A percentile compares a stretch with the other conserved stretches of the same genome.
phyloP scores from a whole-genome alignment of 2,329 filamentous ascomycete species.

The Arthrinium puccinioides region DNA sequence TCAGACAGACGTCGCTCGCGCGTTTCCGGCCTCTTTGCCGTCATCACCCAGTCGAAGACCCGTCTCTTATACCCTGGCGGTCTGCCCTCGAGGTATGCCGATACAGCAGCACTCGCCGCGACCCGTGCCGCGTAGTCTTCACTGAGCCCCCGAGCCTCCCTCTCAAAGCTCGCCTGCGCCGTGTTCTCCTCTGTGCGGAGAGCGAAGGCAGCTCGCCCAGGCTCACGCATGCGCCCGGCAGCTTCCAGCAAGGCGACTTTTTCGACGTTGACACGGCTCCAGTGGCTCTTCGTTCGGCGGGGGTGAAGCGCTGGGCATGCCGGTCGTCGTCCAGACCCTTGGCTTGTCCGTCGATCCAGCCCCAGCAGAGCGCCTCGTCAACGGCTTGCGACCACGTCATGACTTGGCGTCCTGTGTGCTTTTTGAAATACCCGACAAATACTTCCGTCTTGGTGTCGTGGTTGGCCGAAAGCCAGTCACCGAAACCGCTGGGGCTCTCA shows the following conservation, averaged over 20 bases:
- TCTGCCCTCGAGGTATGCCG: constrained; percentile 1
- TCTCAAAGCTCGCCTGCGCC: constrained; percentile 6
- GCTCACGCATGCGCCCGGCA: constrained; percentile 34
- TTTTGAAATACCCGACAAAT: constrained; percentile 7
- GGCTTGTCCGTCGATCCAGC: constrained; percentile 54
- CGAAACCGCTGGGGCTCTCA: constrained; percentile 5
- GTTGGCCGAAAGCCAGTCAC: constrained; percentile 5
- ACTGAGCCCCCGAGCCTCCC: constrained; percentile 1
- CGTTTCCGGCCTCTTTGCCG: constrained; percentile 5
- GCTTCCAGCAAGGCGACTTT: constrained; percentile 35
- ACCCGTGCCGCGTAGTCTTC: constrained; percentile 1
- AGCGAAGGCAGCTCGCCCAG: constrained; percentile 4
- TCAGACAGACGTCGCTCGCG: constrained; percentile 5
- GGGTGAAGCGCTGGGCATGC: constrained; percentile 49
- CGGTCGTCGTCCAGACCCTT: constrained; percentile 33
- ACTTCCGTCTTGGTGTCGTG: constrained; percentile 4
- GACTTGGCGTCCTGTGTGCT: constrained; percentile 3
- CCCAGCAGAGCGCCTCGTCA: constrained; percentile 48
- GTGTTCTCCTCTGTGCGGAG: constrained; percentile 5
- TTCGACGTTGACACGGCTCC: constrained; percentile 52
- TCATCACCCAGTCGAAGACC: constrained; percentile 7
- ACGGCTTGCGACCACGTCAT: constrained; percentile 33
- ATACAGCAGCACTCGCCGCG: background rate
- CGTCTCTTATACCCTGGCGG: constrained; percentile 4
- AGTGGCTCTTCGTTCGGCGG: constrained; percentile 43